phyloP scores from a whole-genome alignment of 441 rosid species.

The Pelargonium exstipulatum region DNA sequence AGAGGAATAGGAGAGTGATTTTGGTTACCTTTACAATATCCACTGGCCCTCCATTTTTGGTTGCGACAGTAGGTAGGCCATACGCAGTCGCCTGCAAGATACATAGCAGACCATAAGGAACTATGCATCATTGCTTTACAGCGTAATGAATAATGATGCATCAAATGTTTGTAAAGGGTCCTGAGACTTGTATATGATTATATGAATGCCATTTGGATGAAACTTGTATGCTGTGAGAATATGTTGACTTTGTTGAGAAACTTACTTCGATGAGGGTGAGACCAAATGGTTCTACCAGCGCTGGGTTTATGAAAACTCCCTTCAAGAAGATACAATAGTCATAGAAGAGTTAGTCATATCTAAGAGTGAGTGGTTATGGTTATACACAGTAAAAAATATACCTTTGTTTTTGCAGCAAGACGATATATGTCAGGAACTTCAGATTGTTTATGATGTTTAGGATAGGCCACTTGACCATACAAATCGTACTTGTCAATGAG shows the following conservation, averaged over 20 bases:
- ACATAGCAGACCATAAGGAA: neutral
- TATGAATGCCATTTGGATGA: slow-evolving; percentile 3
- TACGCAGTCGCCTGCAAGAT: slow-evolving; percentile 63
- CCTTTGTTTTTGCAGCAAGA: slow-evolving; percentile 74
- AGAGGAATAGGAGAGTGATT: neutral
- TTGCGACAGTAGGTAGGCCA: slow-evolving; percentile 67
- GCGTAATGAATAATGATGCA: neutral
- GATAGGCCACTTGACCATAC: slow-evolving; percentile 71
- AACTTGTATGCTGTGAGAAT: neutral
- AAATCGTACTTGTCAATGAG: slow-evolving; percentile 61
- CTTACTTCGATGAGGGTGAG: slow-evolving; percentile 65
- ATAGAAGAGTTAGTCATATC: slow-evolving; percentile 27
- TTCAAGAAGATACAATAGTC: slow-evolving; percentile 32
- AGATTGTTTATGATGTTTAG: slow-evolving; percentile 72
- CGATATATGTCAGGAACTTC: slow-evolving; percentile 70
- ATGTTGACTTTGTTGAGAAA: slow-evolving; percentile 6
- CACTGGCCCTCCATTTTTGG: slow-evolving; percentile 70
- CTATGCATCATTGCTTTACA: neutral
- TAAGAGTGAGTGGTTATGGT: slow-evolving; percentile 14
- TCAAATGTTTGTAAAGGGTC: neutral
- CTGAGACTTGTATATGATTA: neutral
- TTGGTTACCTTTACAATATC: slow-evolving; percentile 54
- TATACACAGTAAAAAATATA: slow-evolving; percentile 8
- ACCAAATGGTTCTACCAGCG: slow-evolving; percentile 75
- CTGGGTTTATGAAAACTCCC: slow-evolving; percentile 78